phyloP scores from a whole-genome alignment of 225 moss, liverwort and hornwort genomes.

The Sphagnum tenellum region DNA sequence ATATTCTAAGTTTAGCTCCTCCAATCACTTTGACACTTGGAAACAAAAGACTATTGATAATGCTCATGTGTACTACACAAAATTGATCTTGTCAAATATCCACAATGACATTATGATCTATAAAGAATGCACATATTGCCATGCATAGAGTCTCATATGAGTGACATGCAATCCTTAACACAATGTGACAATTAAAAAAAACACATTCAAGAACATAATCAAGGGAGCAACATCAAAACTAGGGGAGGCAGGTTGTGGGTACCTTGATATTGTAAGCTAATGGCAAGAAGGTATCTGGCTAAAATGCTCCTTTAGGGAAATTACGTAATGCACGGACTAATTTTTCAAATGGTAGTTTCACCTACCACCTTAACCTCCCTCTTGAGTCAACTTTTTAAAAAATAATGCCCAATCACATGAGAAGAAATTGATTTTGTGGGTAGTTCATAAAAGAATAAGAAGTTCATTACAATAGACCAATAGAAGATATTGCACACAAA shows the following conservation, averaged over 20 bases:
- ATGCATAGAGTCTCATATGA: background rate
- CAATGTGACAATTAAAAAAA: too few species aligned
- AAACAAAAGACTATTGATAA: background rate
- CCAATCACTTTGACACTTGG: conserved; percentile 91
- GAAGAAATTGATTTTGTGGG: background rate
- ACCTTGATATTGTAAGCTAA: conserved; percentile 95
- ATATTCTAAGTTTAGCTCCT: conserved; percentile 80
- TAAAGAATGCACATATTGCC: background rate
- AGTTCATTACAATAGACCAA: too few species aligned
- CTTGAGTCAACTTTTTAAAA: background rate
- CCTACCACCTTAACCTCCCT: conserved; percentile 21
- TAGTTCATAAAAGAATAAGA: too few species aligned
- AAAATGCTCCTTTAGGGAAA: conserved; percentile 87
- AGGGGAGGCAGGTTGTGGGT: too few species aligned
- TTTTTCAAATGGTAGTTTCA: conserved; percentile 91
- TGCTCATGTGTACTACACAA: background rate
- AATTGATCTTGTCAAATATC: too few species aligned
- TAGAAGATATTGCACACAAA: background rate
- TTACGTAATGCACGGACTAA: conserved; percentile 88
- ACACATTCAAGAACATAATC: too few species aligned
- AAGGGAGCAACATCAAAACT: background rate
- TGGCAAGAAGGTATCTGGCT: conserved; percentile 81
- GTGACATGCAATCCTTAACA: too few species aligned
- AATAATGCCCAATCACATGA: background rate
- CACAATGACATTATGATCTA: background rate